Percentiles rank a stretch among this genome's conserved stretches.
These are phyloP conservation scores for Penicillium canescens DNA, from an alignment of 495 filamentous ascomycete species.

Conservation along the genomic window DNA sequence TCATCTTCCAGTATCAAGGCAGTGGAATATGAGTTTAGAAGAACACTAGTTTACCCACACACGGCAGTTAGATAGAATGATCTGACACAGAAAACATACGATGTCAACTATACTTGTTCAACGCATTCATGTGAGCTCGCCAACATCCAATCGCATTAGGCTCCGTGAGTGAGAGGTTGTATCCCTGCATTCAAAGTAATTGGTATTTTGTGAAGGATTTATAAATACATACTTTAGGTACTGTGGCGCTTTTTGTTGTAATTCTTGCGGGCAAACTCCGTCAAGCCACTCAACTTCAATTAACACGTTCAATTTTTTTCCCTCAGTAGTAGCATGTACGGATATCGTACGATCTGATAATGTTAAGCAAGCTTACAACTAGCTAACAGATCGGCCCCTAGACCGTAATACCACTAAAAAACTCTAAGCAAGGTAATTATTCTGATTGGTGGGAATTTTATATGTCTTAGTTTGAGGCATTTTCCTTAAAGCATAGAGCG, in stretches of 20 bases:
- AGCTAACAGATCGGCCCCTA: too few species aligned
- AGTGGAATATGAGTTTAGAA: slow-evolving; percentile 43
- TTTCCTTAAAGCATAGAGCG: too few species aligned
- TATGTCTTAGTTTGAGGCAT: too few species aligned
- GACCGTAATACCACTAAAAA: too few species aligned
- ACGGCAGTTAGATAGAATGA: not conserved
- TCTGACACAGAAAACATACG: not conserved
- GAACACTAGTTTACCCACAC: slow-evolving; percentile 21
- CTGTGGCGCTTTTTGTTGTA: slow-evolving; percentile 25
- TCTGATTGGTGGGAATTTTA: too few species aligned
- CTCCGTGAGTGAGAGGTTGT: slow-evolving; percentile 1
- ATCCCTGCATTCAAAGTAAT: slow-evolving; percentile 6
- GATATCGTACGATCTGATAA: too few species aligned
- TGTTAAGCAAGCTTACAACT: too few species aligned
- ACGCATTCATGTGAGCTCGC: slow-evolving; percentile 41
- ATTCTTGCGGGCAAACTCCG: slow-evolving; percentile 34
- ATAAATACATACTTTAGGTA: slow-evolving; percentile 16
- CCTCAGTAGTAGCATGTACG: too few species aligned
- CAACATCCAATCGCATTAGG: slow-evolving; percentile 29
- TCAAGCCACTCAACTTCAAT: slow-evolving; percentile 56
- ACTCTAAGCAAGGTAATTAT: too few species aligned
- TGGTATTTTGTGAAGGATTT: not conserved
- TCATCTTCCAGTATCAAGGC: slow-evolving; percentile 61
- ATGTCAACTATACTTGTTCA: slow-evolving; percentile 19
- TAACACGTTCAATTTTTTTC: too few species aligned